These are phyloP conservation scores for Vanilla planifolia DNA, from an alignment of 106 monocot genomes.

Conservation along the genomic window DNA sequence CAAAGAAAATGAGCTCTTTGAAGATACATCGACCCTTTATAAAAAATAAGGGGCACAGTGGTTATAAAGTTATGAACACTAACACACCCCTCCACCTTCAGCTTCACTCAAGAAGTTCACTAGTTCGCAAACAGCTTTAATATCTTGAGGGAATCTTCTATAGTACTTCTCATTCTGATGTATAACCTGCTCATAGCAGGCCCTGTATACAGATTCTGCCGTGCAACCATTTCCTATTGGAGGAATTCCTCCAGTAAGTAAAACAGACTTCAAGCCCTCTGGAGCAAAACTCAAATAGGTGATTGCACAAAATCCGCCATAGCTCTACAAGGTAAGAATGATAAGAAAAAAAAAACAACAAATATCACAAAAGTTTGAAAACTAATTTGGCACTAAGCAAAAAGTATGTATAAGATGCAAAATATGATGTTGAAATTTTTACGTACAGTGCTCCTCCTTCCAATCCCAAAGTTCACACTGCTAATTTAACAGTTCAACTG, in stretches of 20 bases:
- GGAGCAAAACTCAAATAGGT: constrained; percentile 99
- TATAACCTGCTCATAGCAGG: constrained; percentile 80
- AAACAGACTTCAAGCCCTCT: constrained; percentile 71
- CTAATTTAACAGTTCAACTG: too few species aligned
- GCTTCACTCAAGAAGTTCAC: constrained; percentile 44
- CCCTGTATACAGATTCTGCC: constrained; percentile 78
- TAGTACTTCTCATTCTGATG: constrained; percentile 96
- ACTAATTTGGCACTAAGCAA: too few species aligned
- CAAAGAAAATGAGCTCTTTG: constrained; percentile 3
- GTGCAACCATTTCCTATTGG: constrained; percentile 77
- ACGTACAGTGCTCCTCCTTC: too few species aligned
- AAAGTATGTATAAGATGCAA: too few species aligned
- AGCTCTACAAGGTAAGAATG: constrained; percentile 54
- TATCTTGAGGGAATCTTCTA: constrained; percentile 84
- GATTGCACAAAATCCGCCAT: constrained; percentile 94
- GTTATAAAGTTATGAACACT: constrained; percentile 20
- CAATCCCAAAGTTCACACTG: too few species aligned
- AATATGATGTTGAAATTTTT: too few species aligned
- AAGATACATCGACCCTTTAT: neutral
- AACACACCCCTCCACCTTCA: constrained; percentile 87
- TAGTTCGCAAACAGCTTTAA: constrained; percentile 54
- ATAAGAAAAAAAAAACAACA: constrained; percentile 3
- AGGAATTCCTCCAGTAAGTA: constrained; percentile 94
- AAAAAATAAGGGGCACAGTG: neutral
- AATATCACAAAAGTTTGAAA: too few species aligned